Base-by-base conservation (phyloP, 2,329 filamentous ascomycete genomes). In the Dichotomopilus funicola region DNA sequence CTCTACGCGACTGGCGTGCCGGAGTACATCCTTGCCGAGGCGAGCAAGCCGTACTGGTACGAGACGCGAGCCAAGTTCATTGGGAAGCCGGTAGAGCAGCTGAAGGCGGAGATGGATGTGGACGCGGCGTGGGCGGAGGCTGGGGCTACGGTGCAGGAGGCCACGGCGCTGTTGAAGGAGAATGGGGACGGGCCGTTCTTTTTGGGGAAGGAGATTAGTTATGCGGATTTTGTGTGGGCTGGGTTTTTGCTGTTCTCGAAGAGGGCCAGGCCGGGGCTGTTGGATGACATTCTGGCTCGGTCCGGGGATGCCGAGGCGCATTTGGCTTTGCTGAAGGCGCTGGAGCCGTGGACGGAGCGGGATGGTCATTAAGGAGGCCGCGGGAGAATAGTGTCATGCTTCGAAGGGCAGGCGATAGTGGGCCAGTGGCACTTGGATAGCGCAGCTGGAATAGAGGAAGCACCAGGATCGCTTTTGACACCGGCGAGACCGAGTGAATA, bases 181-280 rank as follows among this genome's bases (percentile, higher is more conserved):
- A 9, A 3, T 12, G 13, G 35, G 19, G 36, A 76, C 0, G 86
- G 86, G 0, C 80, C 81, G 0, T 88, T 81, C 65, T 81, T 88
- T 53, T 49, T 79, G 58, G 86, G 86, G 0, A 68, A 77, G 47
- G 75, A 73, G 57, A 70, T 76, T 4, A 74, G 73, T 40, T 86
- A 80, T 65, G 77, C 77, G 4, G 83, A 85, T 64, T 80, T 88
- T 54, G 71, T 82, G 44, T 67, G 63, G 66, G 63, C 43, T 1
- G 63, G 63, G 9, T 65, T 68, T 43, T 60, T 74, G 54, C 61
- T 73, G n/a, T 73, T 73, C 62, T 60, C 64, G 27, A 54, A 68
- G 57, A 61, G 65, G 1, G 61, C 75, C 4, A 71, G 70, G 5
- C 64, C 69, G 4, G 70, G 70, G 2, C 54, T 67, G 1, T 72